Evolutionary conservation across 371 early-diverging fungal species (phyloP).

Genomic region (Rhizoclosmatium hyalinum): DNA sequence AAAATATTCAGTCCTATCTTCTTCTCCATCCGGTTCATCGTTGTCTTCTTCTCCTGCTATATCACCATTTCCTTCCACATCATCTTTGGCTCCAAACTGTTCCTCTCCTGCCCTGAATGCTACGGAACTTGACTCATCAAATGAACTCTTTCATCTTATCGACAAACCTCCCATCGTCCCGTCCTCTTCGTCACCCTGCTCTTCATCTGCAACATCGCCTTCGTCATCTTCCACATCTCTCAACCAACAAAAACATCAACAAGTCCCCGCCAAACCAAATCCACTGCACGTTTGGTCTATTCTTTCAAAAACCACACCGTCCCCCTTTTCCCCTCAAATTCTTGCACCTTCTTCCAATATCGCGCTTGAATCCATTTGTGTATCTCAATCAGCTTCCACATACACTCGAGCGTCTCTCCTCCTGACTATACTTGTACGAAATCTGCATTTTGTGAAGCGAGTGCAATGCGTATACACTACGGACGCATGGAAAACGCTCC

Average conservation of each 20-base stretch:
- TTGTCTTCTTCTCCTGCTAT: too few species aligned
- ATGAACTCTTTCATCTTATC: too few species aligned
- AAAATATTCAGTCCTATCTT: too few species aligned
- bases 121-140: too few species aligned
- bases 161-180: neutral
- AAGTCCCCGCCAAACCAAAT: neutral
- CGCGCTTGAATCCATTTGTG: neutral
- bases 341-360: neutral
- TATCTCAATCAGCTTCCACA: neutral
- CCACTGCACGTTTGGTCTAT: slow-evolving; percentile 2
- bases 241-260: neutral
- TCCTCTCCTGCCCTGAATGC: too few species aligned
- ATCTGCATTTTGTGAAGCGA: neutral
- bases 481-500: neutral
- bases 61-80: too few species aligned
- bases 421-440: slow-evolving; percentile 3
- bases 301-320: slow-evolving; percentile 10
- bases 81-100: too few species aligned
- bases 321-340: neutral
- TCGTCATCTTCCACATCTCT: neutral
- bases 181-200: neutral
- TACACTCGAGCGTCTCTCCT: neutral
- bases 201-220: neutral
- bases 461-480: slow-evolving; percentile 7
- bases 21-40: too few species aligned